Conservation (phyloP, 805 yeast genomes). For the Phaffomyces antillensis region DNA sequence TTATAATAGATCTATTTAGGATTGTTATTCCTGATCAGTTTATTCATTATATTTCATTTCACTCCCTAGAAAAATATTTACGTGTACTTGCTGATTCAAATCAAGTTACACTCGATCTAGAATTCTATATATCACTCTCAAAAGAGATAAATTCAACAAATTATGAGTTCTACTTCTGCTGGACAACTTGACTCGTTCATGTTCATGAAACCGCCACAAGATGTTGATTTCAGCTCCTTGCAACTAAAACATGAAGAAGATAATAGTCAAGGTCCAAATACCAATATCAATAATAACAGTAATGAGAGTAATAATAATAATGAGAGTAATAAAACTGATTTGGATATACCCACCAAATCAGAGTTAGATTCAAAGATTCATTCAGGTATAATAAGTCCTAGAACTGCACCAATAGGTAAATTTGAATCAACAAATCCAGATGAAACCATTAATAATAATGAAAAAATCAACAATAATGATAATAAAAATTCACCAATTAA, state of each 20-base stretch:
- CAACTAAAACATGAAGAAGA: conserved; percentile 7
- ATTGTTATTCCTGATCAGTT: too few species aligned
- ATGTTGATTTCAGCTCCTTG: conserved; percentile 11
- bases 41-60: too few species aligned
- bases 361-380: neutral
- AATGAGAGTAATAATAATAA: too few species aligned
- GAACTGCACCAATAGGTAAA: neutral
- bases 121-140: too few species aligned
- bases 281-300: too few species aligned
- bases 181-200: conserved; percentile 13
- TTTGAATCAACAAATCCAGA: conserved; percentile 7
- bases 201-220: conserved; percentile 11
- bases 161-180: conserved; percentile 11
- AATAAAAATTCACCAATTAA: too few species aligned
- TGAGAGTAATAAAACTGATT: too few species aligned
- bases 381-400: neutral
- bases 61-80: too few species aligned
- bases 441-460: conserved; percentile 12
- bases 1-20: neutral
- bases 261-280: too few species aligned
- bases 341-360: neutral
- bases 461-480: neutral
- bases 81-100: too few species aligned
- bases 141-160: too few species aligned
- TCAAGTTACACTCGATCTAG: too few species aligned